phyloP scores from a whole-genome alignment of 176 grass and related monocot genomes.

The Oryza punctata region DNA sequence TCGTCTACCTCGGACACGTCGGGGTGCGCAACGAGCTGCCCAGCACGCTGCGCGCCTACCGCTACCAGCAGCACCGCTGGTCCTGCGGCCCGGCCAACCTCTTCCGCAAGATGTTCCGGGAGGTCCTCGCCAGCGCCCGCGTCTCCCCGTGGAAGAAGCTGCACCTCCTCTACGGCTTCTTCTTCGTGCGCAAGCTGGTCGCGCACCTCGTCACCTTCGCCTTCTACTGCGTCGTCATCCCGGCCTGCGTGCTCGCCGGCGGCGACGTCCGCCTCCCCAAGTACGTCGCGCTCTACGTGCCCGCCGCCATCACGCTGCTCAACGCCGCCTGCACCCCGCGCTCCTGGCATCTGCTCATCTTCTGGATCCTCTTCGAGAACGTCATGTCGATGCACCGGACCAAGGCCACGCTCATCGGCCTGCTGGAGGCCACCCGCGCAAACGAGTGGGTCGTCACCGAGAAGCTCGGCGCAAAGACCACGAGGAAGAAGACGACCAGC shows the following conservation, averaged over 20 bases:
- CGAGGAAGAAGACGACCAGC: constrained; percentile 30
- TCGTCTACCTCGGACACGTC: constrained; percentile 63
- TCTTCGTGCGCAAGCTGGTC: constrained; percentile 86
- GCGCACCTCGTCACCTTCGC: constrained; percentile 86
- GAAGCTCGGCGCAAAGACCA: constrained; percentile 51
- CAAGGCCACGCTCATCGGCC: constrained; percentile 78
- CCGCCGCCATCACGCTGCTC: constrained; percentile 75
- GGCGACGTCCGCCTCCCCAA: constrained; percentile 70
- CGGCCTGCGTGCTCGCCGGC: constrained; percentile 60
- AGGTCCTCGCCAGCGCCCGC: constrained; percentile 56
- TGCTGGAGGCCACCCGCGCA: constrained; percentile 74
- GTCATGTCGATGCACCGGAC: constrained; percentile 90
- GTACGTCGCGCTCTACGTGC: constrained; percentile 71
- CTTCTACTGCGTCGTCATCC: constrained; percentile 90
- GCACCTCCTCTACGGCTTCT: constrained; percentile 82
- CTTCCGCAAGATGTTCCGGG: constrained; percentile 71
- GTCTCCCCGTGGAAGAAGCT: constrained; percentile 83
- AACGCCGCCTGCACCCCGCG: constrained; percentile 78
- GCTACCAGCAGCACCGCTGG: constrained; percentile 84
- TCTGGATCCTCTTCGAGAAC: constrained; percentile 96
- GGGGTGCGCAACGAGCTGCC: constrained; percentile 77
- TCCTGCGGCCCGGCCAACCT: constrained; percentile 82
- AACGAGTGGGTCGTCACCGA: constrained; percentile 95
- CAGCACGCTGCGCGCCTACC: constrained; percentile 68
- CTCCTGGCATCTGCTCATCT: constrained; percentile 75